Evolutionary conservation across 352 stramenopile genomes (phyloP), one percentile per base, ranked within the genome.

Genomic region (Pythium insidiosum): DNA sequence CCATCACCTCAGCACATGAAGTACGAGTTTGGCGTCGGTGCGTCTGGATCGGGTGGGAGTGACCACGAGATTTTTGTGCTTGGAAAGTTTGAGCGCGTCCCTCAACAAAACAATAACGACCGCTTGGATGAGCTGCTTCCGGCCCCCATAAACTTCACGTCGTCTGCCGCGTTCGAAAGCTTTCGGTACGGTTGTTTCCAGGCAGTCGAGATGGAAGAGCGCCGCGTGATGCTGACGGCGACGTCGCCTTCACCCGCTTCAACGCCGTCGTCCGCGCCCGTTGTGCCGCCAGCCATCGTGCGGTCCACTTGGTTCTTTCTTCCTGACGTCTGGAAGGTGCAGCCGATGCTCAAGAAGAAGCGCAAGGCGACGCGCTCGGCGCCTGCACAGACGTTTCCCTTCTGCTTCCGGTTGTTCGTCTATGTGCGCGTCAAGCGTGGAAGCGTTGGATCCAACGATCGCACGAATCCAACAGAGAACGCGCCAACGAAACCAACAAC

Each of bases 331-430:
- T 93, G 80, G 80, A 93, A 93, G 45, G 75, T 93, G 31, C 77
- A 89, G 56, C 77, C 80, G 28, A 87, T 88, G 71, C 63, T 93
- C 34, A 88, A 89, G 58, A 93, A 93, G 61, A 93, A 93, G 57
- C 77, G 80, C 63, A 93, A 93, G 51, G 77, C 80, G 15, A 93
- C 80, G 36, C 73, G 77, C 18, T 88, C 80, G 12, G 61, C 66
- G 1, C 80, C 80, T 0, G 80, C 74, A n/a, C 77, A 93, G 56
- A 86, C 75, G 34, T 93, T 90, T 46, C 80, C 80, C 5, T 93
- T 93, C 45, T 93, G 79, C 57, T 93, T 90, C 46, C 77, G 77
- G 34, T 63, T 93, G 15, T 85, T 87, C 47, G 67, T 85, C 39
- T 87, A 87, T 43, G 62, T 51, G 7, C 66, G 63, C 24, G 42